Evolutionary conservation across 2,329 filamentous ascomycete species (phyloP), one percentile per base, ranked within the genome.

Genomic region (Apiospora malaysiana): DNA sequence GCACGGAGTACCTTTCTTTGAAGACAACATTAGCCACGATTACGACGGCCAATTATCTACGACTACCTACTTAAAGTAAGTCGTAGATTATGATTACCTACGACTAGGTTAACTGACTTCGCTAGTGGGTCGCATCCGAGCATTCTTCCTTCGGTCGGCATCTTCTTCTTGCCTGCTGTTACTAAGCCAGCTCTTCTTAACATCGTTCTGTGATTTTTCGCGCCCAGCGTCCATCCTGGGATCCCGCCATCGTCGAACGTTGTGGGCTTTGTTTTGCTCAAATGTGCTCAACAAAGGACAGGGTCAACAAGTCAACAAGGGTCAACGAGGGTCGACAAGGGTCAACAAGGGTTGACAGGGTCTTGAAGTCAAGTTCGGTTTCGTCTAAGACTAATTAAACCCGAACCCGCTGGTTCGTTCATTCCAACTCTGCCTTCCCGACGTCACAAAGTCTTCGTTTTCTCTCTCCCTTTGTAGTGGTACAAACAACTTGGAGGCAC

Each of bases 181-280:
- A 32, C 32, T 32, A 32, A 32, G 32, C 32, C 32, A 32, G 3
- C 6, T 32, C 6, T 32, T 6, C 32, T 32, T 6, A 32, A 32
- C 43, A 46, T 14, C 14, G 43, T 14, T 16, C 12, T 46, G 43
- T 42, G 40, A 4, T 42, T n/a, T 63, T 6, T 32, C 32, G 32
- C 32, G 32, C 32, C 32, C 32, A 32, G 32, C 6, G 32, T 32
- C 32, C 32, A 6, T 32, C 56, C 56, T 37, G 51, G 27, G 2
- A 40, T 63, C 21, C 8, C 32, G 7, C 21, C 27, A 40, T 32
- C 32, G 21, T 63, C 27, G 32, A 23, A n/a, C 56, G 32, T 63
- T 40, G 32, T 63, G 56, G 56, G 56, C 65, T 67, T 67, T 67
- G 65, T 67, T 59, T 59, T 46, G 65, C 65, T 27, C 65, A 67